These are phyloP conservation scores for Phytophthora nicotianae DNA, from an alignment of 352 stramenopile genomes.

Conservation along the genomic window DNA sequence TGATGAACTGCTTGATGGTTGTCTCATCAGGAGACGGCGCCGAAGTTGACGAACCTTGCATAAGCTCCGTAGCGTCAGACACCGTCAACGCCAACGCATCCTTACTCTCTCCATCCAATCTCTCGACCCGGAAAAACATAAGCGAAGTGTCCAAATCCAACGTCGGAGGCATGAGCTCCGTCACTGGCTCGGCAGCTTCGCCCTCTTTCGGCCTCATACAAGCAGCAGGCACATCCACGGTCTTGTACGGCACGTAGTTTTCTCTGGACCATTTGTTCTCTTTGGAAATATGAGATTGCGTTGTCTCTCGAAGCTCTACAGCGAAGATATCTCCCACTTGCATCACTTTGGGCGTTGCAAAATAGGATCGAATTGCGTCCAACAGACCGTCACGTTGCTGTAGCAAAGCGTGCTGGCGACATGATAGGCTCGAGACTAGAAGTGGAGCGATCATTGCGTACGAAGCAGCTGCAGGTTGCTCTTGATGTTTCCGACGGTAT, in stretches of 20 bases:
- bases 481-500: conserved; percentile 58
- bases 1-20: conserved; percentile 56
- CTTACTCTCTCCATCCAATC: conserved; percentile 34
- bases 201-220: conserved; percentile 32
- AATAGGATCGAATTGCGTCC: conserved; percentile 63
- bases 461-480: conserved; percentile 51
- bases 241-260: conserved; percentile 48
- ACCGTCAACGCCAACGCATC: conserved; percentile 54
- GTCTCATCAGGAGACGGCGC: conserved; percentile 57
- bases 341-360: conserved; percentile 61
- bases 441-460: conserved; percentile 74
- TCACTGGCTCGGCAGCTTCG: conserved; percentile 10
- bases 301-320: conserved; percentile 56
- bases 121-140: conserved; percentile 81
- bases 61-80: conserved; percentile 66
- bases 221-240: conserved; percentile 42
- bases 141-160: conserved; percentile 68
- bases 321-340: conserved; percentile 76
- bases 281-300: conserved; percentile 28
- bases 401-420: conserved; percentile 57
- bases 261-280: conserved; percentile 26
- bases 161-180: conserved; percentile 48
- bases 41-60: conserved; percentile 62
- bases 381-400: conserved; percentile 64
- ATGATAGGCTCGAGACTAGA: conserved; percentile 65